Conservation (phyloP, 1,284 basidiomycete genomes). For the Peniophora sp. region DNA sequence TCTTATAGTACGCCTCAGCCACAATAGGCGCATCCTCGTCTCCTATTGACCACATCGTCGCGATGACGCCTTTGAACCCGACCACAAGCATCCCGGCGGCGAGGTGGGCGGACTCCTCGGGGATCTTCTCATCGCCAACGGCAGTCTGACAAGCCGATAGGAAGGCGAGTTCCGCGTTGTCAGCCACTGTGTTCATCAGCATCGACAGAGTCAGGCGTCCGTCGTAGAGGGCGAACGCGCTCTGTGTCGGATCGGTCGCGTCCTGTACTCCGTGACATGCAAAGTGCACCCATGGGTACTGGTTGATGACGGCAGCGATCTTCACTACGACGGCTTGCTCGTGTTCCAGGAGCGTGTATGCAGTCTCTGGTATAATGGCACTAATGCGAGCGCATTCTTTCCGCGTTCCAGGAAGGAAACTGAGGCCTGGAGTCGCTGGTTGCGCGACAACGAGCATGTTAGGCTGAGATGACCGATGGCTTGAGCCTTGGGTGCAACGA, state of each 20-base stretch:
- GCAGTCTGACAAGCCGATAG: constrained; percentile 19
- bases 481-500: neutral
- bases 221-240: constrained; percentile 1
- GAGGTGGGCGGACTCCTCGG: constrained; percentile 16
- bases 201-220: neutral
- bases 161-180: constrained; percentile 9
- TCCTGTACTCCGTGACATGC: constrained; percentile 4
- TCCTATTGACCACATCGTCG: constrained; percentile 17
- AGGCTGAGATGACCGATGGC: neutral
- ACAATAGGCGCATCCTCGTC: constrained; percentile 9
- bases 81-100: constrained; percentile 16
- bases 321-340: constrained; percentile 2
- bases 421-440: neutral
- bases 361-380: constrained; percentile 6
- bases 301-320: neutral
- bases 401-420: neutral
- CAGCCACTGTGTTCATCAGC: neutral
- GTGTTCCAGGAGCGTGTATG: constrained; percentile 7
- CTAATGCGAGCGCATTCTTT: constrained; percentile 1
- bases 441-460: constrained; percentile 1
- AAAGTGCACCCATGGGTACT: neutral
- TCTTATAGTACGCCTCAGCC: constrained; percentile 8
- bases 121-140: constrained; percentile 10
- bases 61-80: constrained; percentile 14
- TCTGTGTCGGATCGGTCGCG: neutral